Conservation (phyloP, 768 basidiomycete genomes). For the Royoungia palumana region DNA sequence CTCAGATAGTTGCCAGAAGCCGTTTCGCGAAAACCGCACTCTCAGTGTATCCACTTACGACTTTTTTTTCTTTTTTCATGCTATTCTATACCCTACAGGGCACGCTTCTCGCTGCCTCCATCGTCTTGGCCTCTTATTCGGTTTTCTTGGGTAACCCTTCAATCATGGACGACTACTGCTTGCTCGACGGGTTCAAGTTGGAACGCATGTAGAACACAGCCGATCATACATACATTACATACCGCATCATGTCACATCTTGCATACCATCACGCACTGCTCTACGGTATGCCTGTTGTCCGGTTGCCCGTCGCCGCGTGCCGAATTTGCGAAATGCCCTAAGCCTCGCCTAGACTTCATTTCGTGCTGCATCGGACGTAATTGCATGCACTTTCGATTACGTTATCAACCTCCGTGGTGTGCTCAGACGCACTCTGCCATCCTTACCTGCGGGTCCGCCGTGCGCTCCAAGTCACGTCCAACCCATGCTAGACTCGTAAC, state of each 20-base stretch:
- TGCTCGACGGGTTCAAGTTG: constrained; percentile 27
- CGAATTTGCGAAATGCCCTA: constrained; percentile 1
- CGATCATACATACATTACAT: constrained; percentile 27
- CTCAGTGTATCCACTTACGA: constrained; percentile 16
- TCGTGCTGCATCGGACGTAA: background rate
- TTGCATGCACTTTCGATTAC: no score
- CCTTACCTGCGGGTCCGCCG: no score
- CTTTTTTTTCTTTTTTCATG: background rate
- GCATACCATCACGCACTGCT: constrained; percentile 13
- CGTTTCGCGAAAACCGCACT: constrained; percentile 7
- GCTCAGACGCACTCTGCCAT: no score
- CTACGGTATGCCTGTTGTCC: background rate
- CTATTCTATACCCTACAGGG: constrained; percentile 11
- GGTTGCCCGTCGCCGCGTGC: constrained; percentile 3
- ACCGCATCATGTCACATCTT: constrained; percentile 19
- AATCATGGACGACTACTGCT: constrained; percentile 23
- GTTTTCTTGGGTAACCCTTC: constrained; percentile 26
- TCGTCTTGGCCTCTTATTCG: constrained; percentile 30
- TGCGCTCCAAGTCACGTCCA: no score
- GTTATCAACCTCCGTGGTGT: background rate
- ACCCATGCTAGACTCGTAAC: no score
- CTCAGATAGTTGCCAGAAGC: constrained; percentile 6
- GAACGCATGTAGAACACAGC: constrained; percentile 34
- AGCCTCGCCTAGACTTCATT: constrained; percentile 6
- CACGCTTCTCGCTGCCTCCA: background rate